These are phyloP conservation scores for Ascoidea asiatica DNA, from an alignment of 805 yeast genomes.

Conservation along the genomic window DNA sequence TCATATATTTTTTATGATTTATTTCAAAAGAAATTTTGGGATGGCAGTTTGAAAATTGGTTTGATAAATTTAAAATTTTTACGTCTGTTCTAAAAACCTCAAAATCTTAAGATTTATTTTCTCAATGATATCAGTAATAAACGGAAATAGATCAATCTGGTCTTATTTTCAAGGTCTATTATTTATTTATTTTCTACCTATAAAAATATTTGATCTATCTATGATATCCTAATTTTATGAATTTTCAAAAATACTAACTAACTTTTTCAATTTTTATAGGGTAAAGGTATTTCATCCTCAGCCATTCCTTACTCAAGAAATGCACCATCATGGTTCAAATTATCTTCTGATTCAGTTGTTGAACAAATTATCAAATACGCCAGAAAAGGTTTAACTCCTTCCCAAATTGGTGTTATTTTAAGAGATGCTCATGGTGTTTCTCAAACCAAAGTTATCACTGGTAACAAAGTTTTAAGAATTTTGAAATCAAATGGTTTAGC, in stretches of 20 bases:
- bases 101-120: no score
- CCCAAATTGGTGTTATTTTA: constrained; percentile 97
- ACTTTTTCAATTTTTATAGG: constrained; percentile 45
- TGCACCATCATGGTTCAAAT: constrained; percentile 99
- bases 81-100: no score
- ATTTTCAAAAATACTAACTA: constrained; percentile 30
- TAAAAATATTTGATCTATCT: no score
- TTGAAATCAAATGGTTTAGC: constrained; percentile 99
- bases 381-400: constrained; percentile 99
- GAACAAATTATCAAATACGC: constrained; percentile 99
- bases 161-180: no score
- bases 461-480: constrained; percentile 99
- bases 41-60: no score
- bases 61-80: no score
- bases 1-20: no score
- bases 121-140: no score
- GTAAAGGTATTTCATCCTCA: constrained; percentile 98
- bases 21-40: no score
- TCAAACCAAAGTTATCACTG: constrained; percentile 93
- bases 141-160: no score
- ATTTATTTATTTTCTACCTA: no score
- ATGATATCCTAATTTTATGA: no score
- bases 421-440: constrained; percentile 99
- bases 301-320: constrained; percentile 99
- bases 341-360: constrained; percentile 86